phyloP scores from a whole-genome alignment of 163 green algal species.

The Trebouxiophyceae sp. region DNA sequence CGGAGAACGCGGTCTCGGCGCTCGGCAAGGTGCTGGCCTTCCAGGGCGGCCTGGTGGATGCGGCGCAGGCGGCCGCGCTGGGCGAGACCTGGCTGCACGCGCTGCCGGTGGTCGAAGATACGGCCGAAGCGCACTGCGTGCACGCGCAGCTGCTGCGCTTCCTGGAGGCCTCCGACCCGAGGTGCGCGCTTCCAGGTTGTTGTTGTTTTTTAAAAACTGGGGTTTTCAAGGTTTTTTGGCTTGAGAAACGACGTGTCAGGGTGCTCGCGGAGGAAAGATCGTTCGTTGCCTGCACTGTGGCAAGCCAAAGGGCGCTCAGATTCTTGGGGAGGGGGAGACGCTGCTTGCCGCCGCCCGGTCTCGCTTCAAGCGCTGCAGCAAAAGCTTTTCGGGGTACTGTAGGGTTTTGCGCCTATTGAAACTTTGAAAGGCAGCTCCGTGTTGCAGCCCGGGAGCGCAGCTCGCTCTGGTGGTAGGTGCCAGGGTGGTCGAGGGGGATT shows the following conservation, averaged over 20 bases:
- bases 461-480: no score
- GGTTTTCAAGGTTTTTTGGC: not conserved
- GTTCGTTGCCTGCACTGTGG: not conserved
- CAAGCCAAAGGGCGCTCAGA: not conserved
- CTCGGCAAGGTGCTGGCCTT: conserved; percentile 72
- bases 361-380: no score
- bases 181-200: conserved; percentile 7
- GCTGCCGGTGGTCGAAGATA: conserved; percentile 60
- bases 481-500: no score
- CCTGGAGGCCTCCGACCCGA: conserved; percentile 45
- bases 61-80: conserved; percentile 2
- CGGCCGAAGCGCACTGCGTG: conserved; percentile 55
- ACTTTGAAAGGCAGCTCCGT: no score
- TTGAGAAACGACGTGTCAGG: not conserved
- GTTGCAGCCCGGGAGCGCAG: no score
- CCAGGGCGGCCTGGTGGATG: conserved; percentile 21
- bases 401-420: no score
- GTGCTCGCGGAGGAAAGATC: not conserved
- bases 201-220: not conserved
- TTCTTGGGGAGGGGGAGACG: not conserved
- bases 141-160: conserved; percentile 70
- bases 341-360: no score
- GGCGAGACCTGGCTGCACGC: conserved; percentile 24
- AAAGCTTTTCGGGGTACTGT: no score
- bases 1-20: conserved; percentile 69